These are phyloP conservation scores for Penicillium nucicola DNA, from an alignment of 495 filamentous ascomycete species.

Conservation along the genomic window DNA sequence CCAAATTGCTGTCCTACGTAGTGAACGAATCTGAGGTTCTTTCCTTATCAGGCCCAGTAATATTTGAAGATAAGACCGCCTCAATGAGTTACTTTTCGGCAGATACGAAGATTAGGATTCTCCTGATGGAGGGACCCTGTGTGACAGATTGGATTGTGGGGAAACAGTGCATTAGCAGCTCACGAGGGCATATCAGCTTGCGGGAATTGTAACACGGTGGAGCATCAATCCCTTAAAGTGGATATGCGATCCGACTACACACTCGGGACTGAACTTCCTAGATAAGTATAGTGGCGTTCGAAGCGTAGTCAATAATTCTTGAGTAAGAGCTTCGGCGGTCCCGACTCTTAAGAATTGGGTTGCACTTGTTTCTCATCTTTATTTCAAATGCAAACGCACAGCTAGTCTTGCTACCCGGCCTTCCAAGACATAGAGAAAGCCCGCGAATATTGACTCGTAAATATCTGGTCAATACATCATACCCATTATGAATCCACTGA, in stretches of 20 bases:
- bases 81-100: neutral
- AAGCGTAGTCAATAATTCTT: neutral
- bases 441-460: too few relatives aligned
- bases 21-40: neutral
- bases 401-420: too few relatives aligned
- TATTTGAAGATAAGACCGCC: neutral
- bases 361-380: neutral
- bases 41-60: neutral
- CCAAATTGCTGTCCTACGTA: neutral
- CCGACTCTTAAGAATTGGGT: neutral
- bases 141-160: neutral
- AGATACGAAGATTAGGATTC: neutral
- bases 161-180: neutral
- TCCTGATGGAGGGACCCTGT: neutral
- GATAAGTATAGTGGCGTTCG: neutral
- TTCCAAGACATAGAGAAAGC: too few relatives aligned
- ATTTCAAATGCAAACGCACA: neutral
- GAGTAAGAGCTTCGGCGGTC: neutral
- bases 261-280: constrained; percentile 5
- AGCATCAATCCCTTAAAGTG: neutral
- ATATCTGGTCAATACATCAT: neutral
- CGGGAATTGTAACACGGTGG: neutral
- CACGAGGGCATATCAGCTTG: neutral
- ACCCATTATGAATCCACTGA: neutral
- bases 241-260: constrained; percentile 7